These are phyloP conservation scores for Penicillium bovifimosum DNA, from an alignment of 495 filamentous ascomycete species.

Conservation along the genomic window DNA sequence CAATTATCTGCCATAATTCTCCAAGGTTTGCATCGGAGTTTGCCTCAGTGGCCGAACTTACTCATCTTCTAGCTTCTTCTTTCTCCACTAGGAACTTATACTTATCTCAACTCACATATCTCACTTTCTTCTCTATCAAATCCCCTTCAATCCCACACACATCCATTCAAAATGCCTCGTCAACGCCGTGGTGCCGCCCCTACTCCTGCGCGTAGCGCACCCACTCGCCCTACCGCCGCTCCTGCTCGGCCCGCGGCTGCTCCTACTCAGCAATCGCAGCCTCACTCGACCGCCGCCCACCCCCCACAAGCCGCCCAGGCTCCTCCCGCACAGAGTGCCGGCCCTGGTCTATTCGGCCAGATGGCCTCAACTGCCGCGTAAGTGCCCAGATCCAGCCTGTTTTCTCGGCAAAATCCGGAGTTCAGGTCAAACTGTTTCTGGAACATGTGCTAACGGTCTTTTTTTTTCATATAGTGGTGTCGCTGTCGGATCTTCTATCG, in stretches of 20 bases:
- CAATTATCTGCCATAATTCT: constrained; percentile 19
- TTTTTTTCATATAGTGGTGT: constrained; percentile 62
- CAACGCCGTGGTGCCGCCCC: constrained; percentile 60
- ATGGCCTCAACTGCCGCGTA: constrained; percentile 86
- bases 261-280: constrained; percentile 38
- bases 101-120: constrained; percentile 9
- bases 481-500: constrained; percentile 88
- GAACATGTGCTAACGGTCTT: constrained; percentile 8
- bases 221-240: constrained; percentile 62
- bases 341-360: constrained; percentile 74
- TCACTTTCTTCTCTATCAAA: constrained; percentile 5
- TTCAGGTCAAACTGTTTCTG: not conserved
- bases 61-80: constrained; percentile 27
- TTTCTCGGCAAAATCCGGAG: constrained; percentile 11
- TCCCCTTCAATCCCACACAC: constrained; percentile 4
- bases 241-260: constrained; percentile 54
- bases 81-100: constrained; percentile 12
- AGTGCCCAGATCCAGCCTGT: constrained; percentile 18
- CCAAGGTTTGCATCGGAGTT: constrained; percentile 25
- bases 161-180: constrained; percentile 63
- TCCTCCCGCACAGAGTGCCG: constrained; percentile 49
- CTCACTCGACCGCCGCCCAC: constrained; percentile 64
- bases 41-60: constrained; percentile 16
- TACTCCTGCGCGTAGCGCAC: constrained; percentile 53
- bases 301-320: constrained; percentile 42